Conservation (phyloP, 495 filamentous ascomycete genomes). For the Penicillium canariense region DNA sequence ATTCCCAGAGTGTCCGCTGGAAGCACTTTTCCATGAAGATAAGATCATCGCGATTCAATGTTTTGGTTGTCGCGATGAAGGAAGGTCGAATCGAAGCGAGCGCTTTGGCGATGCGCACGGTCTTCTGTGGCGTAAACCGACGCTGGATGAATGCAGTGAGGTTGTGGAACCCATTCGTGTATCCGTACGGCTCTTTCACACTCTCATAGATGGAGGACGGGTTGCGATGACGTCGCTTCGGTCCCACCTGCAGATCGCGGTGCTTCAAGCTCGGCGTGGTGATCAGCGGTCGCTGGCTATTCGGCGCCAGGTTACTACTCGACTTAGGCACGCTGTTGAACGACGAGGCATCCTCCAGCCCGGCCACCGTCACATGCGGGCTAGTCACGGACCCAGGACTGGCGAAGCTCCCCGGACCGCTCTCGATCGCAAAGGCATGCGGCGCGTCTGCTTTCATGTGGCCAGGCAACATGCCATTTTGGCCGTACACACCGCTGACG, state of each 20-base stretch:
- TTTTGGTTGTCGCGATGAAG: slow-evolving; percentile 84
- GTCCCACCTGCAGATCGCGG: slow-evolving; percentile 49
- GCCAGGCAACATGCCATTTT: slow-evolving; percentile 39
- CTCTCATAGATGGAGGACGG: slow-evolving; percentile 83
- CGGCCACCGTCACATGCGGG: slow-evolving; percentile 41
- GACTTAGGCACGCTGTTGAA: slow-evolving; percentile 29
- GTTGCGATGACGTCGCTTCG: slow-evolving; percentile 60
- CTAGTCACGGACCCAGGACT: slow-evolving; percentile 56
- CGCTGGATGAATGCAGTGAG: slow-evolving; percentile 77
- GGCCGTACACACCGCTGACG: slow-evolving; percentile 42
- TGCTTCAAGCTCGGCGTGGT: slow-evolving; percentile 44
- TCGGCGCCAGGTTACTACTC: slow-evolving; percentile 37
- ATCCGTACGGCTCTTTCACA: slow-evolving; percentile 86
- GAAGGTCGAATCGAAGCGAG: slow-evolving; percentile 87
- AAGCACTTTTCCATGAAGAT: slow-evolving; percentile 98
- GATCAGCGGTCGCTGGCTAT: slow-evolving; percentile 39
- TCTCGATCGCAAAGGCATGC: slow-evolving; percentile 71
- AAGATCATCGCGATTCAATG: slow-evolving; percentile 78
- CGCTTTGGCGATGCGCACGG: slow-evolving; percentile 76
- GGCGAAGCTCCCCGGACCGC: slow-evolving; percentile 58
- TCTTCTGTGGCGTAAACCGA: slow-evolving; percentile 67
- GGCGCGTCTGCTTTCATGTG: slow-evolving; percentile 53
- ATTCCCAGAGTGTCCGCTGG: slow-evolving; percentile 86
- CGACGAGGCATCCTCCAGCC: slow-evolving; percentile 34
- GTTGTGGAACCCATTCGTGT: slow-evolving; percentile 85